These are phyloP conservation scores for Phytopythium chamaehyphon DNA, from an alignment of 352 stramenopile species.

Conservation along the genomic window DNA sequence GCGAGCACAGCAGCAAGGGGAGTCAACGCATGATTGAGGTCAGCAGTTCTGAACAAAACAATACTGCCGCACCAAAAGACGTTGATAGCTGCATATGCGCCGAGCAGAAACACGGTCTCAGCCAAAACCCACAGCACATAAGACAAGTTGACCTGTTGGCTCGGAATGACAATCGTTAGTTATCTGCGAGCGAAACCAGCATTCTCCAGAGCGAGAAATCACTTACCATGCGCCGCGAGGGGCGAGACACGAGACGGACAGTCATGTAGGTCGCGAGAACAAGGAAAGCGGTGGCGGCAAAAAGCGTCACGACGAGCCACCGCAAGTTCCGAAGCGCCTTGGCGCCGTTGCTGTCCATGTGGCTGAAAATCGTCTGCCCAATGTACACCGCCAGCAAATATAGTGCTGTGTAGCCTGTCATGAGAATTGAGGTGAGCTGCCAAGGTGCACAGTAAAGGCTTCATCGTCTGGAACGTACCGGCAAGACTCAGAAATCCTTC, in stretches of 20 bases:
- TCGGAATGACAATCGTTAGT: too few species aligned
- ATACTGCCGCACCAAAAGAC: constrained; percentile 40
- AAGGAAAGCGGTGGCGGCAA: constrained; percentile 35
- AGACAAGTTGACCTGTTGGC: constrained; percentile 57
- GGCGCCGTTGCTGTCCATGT: constrained; percentile 51
- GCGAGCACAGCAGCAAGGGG: background rate
- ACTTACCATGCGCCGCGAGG: constrained; percentile 70
- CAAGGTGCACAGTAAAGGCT: background rate
- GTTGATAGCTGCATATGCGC: constrained; percentile 52
- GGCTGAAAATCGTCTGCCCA: constrained; percentile 62
- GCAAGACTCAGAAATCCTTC: constrained; percentile 93
- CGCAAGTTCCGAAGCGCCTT: constrained; percentile 62
- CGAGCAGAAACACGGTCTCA: constrained; percentile 52
- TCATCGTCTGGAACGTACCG: constrained; percentile 22
- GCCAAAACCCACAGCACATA: constrained; percentile 80
- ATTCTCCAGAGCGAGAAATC: background rate
- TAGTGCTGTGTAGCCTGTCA: constrained; percentile 88
- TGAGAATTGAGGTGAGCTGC: background rate
- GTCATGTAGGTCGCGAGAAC: constrained; percentile 59
- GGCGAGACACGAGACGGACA: constrained; percentile 43
- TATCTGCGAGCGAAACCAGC: too few species aligned
- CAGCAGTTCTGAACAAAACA: background rate
- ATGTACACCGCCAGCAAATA: constrained; percentile 76
- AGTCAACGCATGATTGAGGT: background rate
- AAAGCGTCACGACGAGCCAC: constrained; percentile 45